Base-by-base conservation (phyloP, 305 asterid genomes). In the Fraxinus greggii region DNA sequence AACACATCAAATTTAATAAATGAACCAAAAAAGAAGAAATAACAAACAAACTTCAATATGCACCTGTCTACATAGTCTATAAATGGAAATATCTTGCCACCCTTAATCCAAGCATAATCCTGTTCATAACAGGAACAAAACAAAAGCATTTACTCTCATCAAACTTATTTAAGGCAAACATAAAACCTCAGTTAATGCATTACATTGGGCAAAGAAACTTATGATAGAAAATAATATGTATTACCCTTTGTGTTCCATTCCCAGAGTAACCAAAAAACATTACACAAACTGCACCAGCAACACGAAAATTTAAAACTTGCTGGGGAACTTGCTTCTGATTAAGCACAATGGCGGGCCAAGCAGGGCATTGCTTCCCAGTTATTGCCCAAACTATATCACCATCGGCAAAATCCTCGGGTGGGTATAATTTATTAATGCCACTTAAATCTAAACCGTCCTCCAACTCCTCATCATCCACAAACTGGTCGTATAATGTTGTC, bases 211-310 rank as follows among this genome's bases (percentile, higher is more conserved):
- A 78, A 82, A 76, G 21, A 79, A 79, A 77, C 77, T 77, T 63
- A 54, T 74, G 32, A 67, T 54, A 76, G 17, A 59, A 67, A 75
- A 77, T 38, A 56, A 17, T 7, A 42, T 32, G 51, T 17, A 85
- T 65, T 91, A 97, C 99, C 98, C 99, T 88, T 80, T 94, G 99
- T 9, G 99, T 92, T 83, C 99, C 97, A 80, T 97, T 94, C 80
- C 98, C 98, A 7, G 98, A 97, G 89, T 93, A 94, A 38, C 98
- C 99, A 83, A 97, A 97, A 89, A 97, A 97, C 99, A 97, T 97
- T 19, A 97, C 99, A 79, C 98, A 94, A 84, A 88, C 86, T 5
- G 98, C 80, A 36, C 93, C 91, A 40, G 85, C 77, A 88, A 92
- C 85, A 24, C 94, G 91, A 82, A 86, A 94, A 82, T 88, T 92